Conservation (phyloP, 2,329 filamentous ascomycete species). For the Aureobasidium sp. region DNA sequence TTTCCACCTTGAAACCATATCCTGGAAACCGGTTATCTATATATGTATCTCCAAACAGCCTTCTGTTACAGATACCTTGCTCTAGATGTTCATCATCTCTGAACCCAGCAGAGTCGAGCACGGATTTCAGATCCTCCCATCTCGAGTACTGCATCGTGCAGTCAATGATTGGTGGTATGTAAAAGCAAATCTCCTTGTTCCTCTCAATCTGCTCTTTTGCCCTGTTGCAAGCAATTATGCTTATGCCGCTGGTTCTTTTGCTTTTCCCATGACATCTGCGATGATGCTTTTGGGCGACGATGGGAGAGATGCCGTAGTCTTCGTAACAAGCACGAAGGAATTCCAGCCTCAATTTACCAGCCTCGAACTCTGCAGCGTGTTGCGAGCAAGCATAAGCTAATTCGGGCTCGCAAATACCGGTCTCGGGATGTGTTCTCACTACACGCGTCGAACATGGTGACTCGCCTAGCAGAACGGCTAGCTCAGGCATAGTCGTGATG, state of each 20-base stretch:
- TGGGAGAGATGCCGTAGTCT: background rate
- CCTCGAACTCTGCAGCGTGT: background rate
- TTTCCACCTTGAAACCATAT: background rate
- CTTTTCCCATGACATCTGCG: background rate
- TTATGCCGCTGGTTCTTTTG: background rate
- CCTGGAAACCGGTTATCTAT: background rate
- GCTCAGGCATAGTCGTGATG: background rate
- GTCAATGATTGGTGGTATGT: background rate
- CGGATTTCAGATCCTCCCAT: background rate
- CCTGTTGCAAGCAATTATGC: background rate
- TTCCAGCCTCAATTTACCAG: background rate
- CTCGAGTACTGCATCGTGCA: background rate
- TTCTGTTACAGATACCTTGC: background rate
- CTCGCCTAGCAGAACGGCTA: background rate
- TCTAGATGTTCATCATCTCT: background rate
- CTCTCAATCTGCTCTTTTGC: conserved; percentile 1
- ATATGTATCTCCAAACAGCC: background rate
- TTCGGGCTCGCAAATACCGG: background rate
- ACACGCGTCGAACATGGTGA: background rate
- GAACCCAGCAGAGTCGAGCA: too few relatives aligned
- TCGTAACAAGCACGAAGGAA: background rate
- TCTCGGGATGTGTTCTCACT: background rate
- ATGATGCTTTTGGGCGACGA: background rate
- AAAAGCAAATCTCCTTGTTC: background rate
- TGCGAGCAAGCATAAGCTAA: background rate